Evolutionary conservation across 208 protist genomes (phyloP).

Genomic region (Acanthamoeba sp.): DNA sequence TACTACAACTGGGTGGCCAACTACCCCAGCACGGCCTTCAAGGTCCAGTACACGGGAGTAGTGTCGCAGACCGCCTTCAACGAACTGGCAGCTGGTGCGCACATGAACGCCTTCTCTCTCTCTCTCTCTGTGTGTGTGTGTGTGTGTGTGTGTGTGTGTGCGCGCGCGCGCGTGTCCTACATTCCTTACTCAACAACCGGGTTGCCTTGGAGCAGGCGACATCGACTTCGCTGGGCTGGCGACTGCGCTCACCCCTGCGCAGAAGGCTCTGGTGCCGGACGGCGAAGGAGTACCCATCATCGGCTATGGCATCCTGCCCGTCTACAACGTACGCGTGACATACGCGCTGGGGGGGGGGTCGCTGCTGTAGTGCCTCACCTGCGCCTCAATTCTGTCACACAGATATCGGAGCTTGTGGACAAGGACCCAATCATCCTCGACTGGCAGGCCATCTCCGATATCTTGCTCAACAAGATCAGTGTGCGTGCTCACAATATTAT

Average conservation of each 20-base stretch:
- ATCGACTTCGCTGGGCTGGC: background rate
- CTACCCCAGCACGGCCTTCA: constrained; percentile 26
- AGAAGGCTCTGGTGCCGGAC: background rate
- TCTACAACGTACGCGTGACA: background rate
- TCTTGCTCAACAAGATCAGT: background rate
- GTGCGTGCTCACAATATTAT: no score
- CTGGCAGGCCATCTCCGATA: constrained; percentile 17
- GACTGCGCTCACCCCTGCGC: background rate
- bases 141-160: no score
- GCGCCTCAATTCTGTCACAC: background rate
- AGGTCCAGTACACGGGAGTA: background rate
- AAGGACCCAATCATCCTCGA: background rate
- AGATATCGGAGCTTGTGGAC: background rate
- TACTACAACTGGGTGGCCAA: constrained; percentile 25
- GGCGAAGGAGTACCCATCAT: background rate
- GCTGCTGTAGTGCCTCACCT: background rate
- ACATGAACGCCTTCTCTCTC: background rate
- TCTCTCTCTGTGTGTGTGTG: background rate
- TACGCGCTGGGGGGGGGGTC: no score
- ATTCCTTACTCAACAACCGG: no score
- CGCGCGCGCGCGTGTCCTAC: no score
- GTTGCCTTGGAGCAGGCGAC: background rate
- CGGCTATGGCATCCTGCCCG: background rate
- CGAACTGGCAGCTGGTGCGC: background rate
- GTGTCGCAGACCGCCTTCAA: background rate